Evolutionary conservation across 2,329 filamentous ascomycete species (phyloP), one percentile per base, ranked within the genome.

Genomic region (Trichophyton mentagrophytes): DNA sequence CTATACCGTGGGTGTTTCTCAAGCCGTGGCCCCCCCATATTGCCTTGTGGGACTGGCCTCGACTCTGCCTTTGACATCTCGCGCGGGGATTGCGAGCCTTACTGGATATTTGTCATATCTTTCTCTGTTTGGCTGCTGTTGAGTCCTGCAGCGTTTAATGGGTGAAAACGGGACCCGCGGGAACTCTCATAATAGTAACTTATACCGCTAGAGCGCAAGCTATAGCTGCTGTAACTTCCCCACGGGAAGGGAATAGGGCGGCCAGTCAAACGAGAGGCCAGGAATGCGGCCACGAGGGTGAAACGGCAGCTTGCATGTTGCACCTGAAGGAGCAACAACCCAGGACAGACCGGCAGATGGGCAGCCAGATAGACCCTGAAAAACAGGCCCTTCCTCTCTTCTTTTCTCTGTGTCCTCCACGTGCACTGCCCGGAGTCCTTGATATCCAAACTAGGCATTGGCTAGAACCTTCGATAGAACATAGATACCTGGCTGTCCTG

Each of bases 231-330:
- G 51, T 36, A 36, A 55, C 51, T 13, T 20, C 20, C 30, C 30
- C 33, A 36, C 51, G 51, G 51, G 55, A 57, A 42, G 40, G 33
- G 13, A 57, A 30, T 57, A 57, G 17, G 55, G 55, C 55, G 36
- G 15, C 55, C 40, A 44, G 55, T 57, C 36, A 57, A 57, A 57
- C 55, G 40, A 30, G 36, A 25, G 8, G 11, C 17, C 33, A 7
- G 36, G 15, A 40, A 40, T 8, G 20, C 25, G n/a, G 17, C 55
- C 38, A 57, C 40, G 33, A 57, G 55, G 22, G 22, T 17, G 11
- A 22, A n/a, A 15, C 55, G 55, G 55, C 55, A 44, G 36, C 55
- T 25, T 57, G 55, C 55, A 57, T 57, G 40, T 33, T 44, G 55
- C 15, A 42, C 30, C 13, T 20, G 13, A 36, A 13, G 9, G 20